Evolutionary conservation across 192 early-diverging fungal genomes (phyloP).

Genomic region (Gamsiella multidivaricata): DNA sequence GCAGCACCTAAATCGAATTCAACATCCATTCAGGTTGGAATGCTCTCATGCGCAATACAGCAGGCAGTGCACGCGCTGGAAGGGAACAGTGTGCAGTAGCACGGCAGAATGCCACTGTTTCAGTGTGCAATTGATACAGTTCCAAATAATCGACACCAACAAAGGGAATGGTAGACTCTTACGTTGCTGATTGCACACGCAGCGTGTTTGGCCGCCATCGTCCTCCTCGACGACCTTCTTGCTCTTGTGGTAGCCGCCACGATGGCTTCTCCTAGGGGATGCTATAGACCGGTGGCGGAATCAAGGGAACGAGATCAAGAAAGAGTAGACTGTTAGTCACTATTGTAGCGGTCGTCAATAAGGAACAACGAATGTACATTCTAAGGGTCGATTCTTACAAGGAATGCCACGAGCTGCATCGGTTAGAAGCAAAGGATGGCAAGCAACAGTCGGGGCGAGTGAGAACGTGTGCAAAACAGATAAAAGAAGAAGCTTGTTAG

Average conservation of each 20-base stretch:
- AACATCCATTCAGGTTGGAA: too few relatives aligned
- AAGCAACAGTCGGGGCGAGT: background rate
- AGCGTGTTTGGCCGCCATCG: constrained; percentile 63
- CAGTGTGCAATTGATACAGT: too few relatives aligned
- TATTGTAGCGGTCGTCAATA: too few relatives aligned
- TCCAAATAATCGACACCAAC: too few relatives aligned
- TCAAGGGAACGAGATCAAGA: background rate
- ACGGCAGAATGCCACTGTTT: too few relatives aligned
- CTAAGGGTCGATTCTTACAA: constrained; percentile 19
- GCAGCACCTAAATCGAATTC: too few relatives aligned
- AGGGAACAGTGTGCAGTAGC: too few relatives aligned
- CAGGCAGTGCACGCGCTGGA: background rate
- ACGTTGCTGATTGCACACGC: constrained; percentile 65
- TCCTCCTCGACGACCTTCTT: constrained; percentile 51
- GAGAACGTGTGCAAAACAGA: background rate
- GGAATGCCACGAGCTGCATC: constrained; percentile 48
- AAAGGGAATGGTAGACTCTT: constrained; percentile 21
- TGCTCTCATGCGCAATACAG: background rate
- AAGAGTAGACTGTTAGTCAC: background rate
- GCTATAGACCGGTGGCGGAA: constrained; percentile 11
- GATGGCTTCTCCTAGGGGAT: constrained; percentile 51
- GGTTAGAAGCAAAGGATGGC: background rate
- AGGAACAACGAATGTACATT: background rate
- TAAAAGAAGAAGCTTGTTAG: background rate
- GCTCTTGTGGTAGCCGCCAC: constrained; percentile 40